Evolutionary conservation across 352 stramenopile species (phyloP).

Genomic region (Globisporangium cylindrosporum): DNA sequence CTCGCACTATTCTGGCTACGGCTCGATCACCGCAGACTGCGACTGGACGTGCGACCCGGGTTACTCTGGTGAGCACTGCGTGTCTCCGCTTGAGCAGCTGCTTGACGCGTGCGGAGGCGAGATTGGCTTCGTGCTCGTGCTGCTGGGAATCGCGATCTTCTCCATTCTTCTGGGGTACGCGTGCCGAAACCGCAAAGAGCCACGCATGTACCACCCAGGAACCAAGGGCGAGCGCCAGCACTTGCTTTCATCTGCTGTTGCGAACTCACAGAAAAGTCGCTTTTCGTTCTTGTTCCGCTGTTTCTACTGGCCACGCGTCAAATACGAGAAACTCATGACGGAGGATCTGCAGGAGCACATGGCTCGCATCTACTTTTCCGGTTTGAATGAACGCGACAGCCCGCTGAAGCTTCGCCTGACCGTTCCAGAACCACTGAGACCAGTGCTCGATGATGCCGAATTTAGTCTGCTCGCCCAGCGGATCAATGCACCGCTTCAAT

Average conservation of each 20-base stretch:
- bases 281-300: conserved; percentile 59
- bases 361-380: conserved; percentile 69
- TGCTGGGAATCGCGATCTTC: conserved; percentile 64
- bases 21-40: conserved; percentile 46
- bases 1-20: conserved; percentile 57
- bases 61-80: conserved; percentile 68
- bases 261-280: conserved; percentile 47
- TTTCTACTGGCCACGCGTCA: conserved; percentile 74
- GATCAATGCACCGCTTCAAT: conserved; percentile 62
- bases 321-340: conserved; percentile 76
- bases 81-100: conserved; percentile 75
- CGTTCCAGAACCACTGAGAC: conserved; percentile 51
- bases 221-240: conserved; percentile 62
- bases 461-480: conserved; percentile 61
- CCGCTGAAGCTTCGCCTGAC: conserved; percentile 59
- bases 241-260: conserved; percentile 54
- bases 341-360: conserved; percentile 82
- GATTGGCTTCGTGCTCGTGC: conserved; percentile 61
- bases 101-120: conserved; percentile 76
- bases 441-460: conserved; percentile 66
- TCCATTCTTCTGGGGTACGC: conserved; percentile 74
- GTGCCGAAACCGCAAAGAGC: conserved; percentile 68
- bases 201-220: conserved; percentile 45
- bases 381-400: conserved; percentile 59
- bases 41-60: conserved; percentile 75